Evolutionary conservation across 768 basidiomycete species (phyloP).

Genomic region (Russula sp.): DNA sequence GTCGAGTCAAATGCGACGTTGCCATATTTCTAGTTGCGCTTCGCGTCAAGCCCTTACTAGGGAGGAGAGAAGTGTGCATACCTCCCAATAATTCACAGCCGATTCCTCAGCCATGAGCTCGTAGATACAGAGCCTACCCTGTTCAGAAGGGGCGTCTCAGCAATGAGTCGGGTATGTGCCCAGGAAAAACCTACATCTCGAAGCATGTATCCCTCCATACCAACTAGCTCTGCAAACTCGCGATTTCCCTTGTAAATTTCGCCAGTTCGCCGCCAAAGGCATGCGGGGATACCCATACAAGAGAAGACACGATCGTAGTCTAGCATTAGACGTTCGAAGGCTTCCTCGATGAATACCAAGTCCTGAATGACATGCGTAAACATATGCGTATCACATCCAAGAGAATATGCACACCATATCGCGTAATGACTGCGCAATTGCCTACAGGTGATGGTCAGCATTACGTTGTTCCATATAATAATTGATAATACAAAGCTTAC

Average conservation of each 20-base stretch:
- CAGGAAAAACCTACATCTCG: slow-evolving; percentile 55
- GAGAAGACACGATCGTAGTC: slow-evolving; percentile 94
- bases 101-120: slow-evolving; percentile 98
- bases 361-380: slow-evolving; percentile 42
- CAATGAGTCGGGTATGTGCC: not conserved
- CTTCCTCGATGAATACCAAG: slow-evolving; percentile 95
- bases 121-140: slow-evolving; percentile 92
- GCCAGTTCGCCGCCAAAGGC: slow-evolving; percentile 92
- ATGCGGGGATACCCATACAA: slow-evolving; percentile 96
- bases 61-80: slow-evolving; percentile 27
- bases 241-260: slow-evolving; percentile 99
- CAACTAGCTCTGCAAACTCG: slow-evolving; percentile 87
- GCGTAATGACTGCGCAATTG: slow-evolving; percentile 75
- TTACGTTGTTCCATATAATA: not conserved
- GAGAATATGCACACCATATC: slow-evolving; percentile 51
- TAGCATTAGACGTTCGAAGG: slow-evolving; percentile 88
- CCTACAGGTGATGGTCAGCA: slow-evolving; percentile 32
- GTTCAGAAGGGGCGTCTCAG: slow-evolving; percentile 4
- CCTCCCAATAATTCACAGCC: slow-evolving; percentile 98
- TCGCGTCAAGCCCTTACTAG: not conserved
- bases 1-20: slow-evolving; percentile 86
- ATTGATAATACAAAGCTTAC: slow-evolving; percentile 33
- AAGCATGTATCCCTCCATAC: slow-evolving; percentile 80
- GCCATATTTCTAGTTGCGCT: slow-evolving; percentile 71
- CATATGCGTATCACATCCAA: not conserved